These are phyloP conservation scores for Climacium dendroides DNA, from an alignment of 225 moss, liverwort and hornwort species.

Conservation along the genomic window DNA sequence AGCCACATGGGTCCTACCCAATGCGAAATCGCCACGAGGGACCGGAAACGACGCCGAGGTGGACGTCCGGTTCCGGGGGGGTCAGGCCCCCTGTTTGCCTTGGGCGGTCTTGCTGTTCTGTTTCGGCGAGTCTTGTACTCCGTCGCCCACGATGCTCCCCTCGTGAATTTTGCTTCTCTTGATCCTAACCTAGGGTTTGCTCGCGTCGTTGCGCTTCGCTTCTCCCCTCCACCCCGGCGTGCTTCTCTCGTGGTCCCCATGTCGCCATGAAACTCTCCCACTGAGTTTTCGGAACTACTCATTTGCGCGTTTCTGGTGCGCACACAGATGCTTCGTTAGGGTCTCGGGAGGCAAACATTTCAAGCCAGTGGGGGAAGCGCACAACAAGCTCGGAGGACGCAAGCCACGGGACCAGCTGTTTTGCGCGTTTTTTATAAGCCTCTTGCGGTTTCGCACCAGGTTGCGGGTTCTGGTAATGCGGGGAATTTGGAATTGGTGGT, in stretches of 20 bases:
- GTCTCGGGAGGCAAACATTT: background rate
- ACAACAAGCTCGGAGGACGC: background rate
- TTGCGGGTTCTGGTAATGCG: background rate
- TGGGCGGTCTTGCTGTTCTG: conserved; percentile 4
- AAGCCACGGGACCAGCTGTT: background rate
- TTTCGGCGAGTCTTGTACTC: conserved; percentile 11
- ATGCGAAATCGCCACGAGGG: background rate
- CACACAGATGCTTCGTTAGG: background rate
- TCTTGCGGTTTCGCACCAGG: background rate
- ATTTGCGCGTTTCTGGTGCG: background rate
- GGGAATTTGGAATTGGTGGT: conserved; percentile 18
- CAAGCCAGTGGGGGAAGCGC: background rate
- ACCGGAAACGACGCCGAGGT: background rate
- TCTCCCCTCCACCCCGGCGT: background rate
- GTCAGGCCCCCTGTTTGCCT: background rate
- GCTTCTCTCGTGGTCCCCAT: background rate
- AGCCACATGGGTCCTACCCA: background rate
- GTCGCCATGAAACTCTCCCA: background rate
- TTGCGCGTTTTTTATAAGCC: background rate
- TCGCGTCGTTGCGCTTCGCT: background rate
- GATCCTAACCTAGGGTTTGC: conserved; percentile 6
- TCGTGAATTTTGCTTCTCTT: conserved; percentile 16
- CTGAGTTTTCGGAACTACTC: background rate
- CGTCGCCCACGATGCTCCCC: background rate
- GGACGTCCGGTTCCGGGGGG: background rate